Base-by-base conservation (phyloP, 208 protist species). In the Vickermania ingenoplastis region DNA sequence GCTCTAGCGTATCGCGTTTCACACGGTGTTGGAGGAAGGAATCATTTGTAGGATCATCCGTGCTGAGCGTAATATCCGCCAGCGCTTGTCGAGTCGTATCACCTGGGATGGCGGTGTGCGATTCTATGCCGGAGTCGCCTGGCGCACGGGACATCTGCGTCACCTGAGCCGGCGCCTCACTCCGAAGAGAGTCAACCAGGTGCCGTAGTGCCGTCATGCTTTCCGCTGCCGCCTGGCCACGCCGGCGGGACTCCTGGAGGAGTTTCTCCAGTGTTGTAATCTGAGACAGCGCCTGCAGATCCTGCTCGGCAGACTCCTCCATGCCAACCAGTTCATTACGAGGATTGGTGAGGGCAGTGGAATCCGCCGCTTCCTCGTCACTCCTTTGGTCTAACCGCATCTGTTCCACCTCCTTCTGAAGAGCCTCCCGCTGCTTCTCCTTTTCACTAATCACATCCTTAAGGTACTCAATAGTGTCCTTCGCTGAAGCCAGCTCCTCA, bases 401-500 rank as follows among this genome's bases (percentile, higher is more conserved):
- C 17, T 45, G 36, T 17, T 45, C 11, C n/a, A 54, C 21, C 50
- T 17, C 50, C 50, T 13, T 21, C 50, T 54, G 21, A 5, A 54
- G 23, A 5, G 13, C 24, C n/a, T 13, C 22, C 11, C 50, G 13
- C 50, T 54, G 21, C 50, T 17, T 5, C 50, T 54, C 50, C 50
- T 54, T 54, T 21, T 54, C 50, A 25, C 7, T 21, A 25, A 54
- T 54, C 13, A 54, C 50, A 7, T 17, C 24, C 50, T 54, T 54
- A 26, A 28, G 24, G 50, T 54, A 54, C 50, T 17, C 50, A 17
- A 54, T 26, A 5, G 50, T 54, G 11, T 54, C 50, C 22, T 54
- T 54, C 21, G 13, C 21, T 27, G n/a, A 11, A 21, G 11, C 50
- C 13, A 54, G 21, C 21, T 54, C 50, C 17, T 45, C 36, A 7